phyloP scores from a whole-genome alignment of 129 eudicot genomes.

The Centrapalus pauciflorus region DNA sequence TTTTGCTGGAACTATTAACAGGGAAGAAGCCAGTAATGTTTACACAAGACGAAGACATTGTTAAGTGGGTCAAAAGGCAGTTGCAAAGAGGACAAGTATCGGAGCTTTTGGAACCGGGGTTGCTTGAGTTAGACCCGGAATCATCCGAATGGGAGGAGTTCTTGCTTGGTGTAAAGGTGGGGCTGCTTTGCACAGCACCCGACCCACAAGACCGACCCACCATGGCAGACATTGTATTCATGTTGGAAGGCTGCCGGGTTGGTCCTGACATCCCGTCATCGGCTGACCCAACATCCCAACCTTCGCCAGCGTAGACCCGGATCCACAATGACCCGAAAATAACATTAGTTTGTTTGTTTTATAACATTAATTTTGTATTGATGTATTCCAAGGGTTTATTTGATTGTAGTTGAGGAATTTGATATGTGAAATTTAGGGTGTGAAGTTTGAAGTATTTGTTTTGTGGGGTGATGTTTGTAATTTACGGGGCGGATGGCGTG shows the following conservation, averaged over 20 bases:
- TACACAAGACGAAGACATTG: slow-evolving; percentile 80
- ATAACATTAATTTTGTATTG: slow-evolving; percentile 38
- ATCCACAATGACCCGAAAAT: slow-evolving; percentile 12
- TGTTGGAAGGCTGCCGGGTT: slow-evolving; percentile 94
- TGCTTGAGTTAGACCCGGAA: slow-evolving; percentile 87
- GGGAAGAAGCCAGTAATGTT: slow-evolving; percentile 92
- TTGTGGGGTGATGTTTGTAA: not conserved
- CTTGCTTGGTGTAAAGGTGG: slow-evolving; percentile 81
- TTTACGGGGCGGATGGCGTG: not conserved
- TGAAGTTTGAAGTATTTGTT: not conserved
- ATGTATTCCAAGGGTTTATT: slow-evolving; percentile 26
- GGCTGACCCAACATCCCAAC: slow-evolving; percentile 79
- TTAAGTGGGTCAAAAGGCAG: slow-evolving; percentile 86
- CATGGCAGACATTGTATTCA: slow-evolving; percentile 81
- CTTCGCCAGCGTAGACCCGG: slow-evolving; percentile 53
- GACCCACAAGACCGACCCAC: slow-evolving; percentile 81
- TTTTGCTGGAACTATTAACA: slow-evolving; percentile 69
- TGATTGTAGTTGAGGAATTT: slow-evolving; percentile 26
- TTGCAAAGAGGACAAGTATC: slow-evolving; percentile 78
- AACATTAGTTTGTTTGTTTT: slow-evolving; percentile 12
- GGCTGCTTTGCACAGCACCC: slow-evolving; percentile 83
- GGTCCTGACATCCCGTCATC: slow-evolving; percentile 84
- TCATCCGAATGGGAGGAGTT: slow-evolving; percentile 98
- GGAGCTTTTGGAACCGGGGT: slow-evolving; percentile 80
- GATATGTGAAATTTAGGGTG: not conserved